Conservation (phyloP, 2,329 filamentous ascomycete genomes). For the Cytospora piceicola region DNA sequence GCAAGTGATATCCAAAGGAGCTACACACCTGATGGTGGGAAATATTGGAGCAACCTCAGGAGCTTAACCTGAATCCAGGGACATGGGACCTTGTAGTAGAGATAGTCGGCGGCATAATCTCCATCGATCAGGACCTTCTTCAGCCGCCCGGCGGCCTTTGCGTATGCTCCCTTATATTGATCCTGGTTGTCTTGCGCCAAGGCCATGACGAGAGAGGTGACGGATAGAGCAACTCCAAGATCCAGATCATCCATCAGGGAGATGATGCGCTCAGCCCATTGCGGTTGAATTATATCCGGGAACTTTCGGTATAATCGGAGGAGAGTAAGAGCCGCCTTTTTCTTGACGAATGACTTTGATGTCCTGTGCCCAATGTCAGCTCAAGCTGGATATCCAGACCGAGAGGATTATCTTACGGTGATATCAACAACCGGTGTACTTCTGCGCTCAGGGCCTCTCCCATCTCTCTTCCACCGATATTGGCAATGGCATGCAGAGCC, state of each 20-base stretch:
- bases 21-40: constrained; percentile 74
- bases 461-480: constrained; percentile 96
- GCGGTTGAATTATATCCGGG: constrained; percentile 88
- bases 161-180: constrained; percentile 90
- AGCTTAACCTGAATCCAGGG: constrained; percentile 98
- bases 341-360: constrained; percentile 98
- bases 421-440: constrained; percentile 91
- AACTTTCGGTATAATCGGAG: constrained; percentile 93
- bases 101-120: constrained; percentile 87
- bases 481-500: constrained; percentile 95
- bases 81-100: constrained; percentile 99
- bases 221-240: constrained; percentile 90
- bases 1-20: neutral
- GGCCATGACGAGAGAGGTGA: constrained; percentile 94
- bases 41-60: constrained; percentile 89
- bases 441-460: constrained; percentile 90
- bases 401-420: constrained; percentile 67
- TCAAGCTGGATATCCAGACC: too few relatives aligned
- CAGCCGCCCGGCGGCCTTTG: constrained; percentile 86
- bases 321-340: constrained; percentile 94
- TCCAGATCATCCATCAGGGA: constrained; percentile 98
- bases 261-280: constrained; percentile 98
- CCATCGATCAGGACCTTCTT: constrained; percentile 90
- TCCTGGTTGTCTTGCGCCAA: constrained; percentile 93
- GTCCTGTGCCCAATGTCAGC: constrained; percentile 42